Percentiles rank a stretch among this genome's conserved stretches.
phyloP scores from a whole-genome alignment of 148 eudicot genomes.

The Nepenthes mirabilis region DNA sequence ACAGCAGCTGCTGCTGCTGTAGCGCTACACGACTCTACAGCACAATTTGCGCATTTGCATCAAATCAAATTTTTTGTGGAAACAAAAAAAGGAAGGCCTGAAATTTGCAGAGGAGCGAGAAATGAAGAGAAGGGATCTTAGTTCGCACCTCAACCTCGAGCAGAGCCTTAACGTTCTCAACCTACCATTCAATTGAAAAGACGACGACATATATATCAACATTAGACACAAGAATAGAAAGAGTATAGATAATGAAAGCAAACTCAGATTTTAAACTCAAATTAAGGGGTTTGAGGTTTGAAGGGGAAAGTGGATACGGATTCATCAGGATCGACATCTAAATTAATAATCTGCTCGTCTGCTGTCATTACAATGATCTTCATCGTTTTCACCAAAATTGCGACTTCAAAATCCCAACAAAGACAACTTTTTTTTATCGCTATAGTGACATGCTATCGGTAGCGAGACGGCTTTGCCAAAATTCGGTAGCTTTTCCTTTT shows the following conservation, averaged over 20 bases:
- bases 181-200: slow-evolving; percentile 26
- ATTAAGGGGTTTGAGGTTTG: slow-evolving; percentile 15
- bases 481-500: no score
- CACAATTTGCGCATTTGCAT: neutral
- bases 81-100: neutral
- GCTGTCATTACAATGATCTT: slow-evolving; percentile 82
- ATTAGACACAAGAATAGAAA: neutral
- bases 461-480: no score
- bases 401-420: no score
- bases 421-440: no score
- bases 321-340: slow-evolving; percentile 85
- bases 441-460: no score
- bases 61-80: slow-evolving; percentile 1
- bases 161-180: slow-evolving; percentile 91
- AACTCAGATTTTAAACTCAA: slow-evolving; percentile 3
- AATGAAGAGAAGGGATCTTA: neutral
- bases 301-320: slow-evolving; percentile 27
- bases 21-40: slow-evolving; percentile 64
- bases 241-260: neutral
- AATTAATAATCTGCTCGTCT: slow-evolving; percentile 63
- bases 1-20: slow-evolving; percentile 73
- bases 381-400: slow-evolving; percentile 23
- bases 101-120: neutral
- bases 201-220: neutral
- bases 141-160: slow-evolving; percentile 84